phyloP scores from a whole-genome alignment of 768 basidiomycete genomes.

The Trichaptum fuscoviolaceum region DNA sequence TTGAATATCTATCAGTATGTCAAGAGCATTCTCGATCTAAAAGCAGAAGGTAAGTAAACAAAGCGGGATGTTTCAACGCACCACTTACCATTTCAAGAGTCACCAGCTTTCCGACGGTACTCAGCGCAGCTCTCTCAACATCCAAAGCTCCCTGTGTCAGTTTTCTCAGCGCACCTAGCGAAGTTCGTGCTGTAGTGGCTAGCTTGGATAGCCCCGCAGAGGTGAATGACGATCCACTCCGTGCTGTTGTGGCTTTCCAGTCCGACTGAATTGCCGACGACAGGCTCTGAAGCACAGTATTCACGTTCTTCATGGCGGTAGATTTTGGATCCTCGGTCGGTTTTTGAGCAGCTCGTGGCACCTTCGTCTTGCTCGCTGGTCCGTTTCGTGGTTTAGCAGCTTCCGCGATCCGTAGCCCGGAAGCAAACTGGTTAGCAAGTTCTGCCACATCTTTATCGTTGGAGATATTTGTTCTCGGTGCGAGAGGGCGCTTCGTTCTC shows the following conservation, averaged over 20 bases:
- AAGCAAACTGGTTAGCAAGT: slow-evolving; percentile 26
- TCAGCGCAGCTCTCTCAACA: slow-evolving; percentile 68
- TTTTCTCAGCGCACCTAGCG: slow-evolving; percentile 42
- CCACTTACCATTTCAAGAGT: slow-evolving; percentile 63
- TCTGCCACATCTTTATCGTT: slow-evolving; percentile 16
- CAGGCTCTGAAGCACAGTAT: slow-evolving; percentile 54
- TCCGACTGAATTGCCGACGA: slow-evolving; percentile 49
- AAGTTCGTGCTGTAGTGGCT: slow-evolving; percentile 35
- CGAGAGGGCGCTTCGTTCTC: neutral
- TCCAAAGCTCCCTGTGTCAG: slow-evolving; percentile 47
- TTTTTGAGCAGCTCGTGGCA: neutral
- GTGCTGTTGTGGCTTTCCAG: slow-evolving; percentile 42
- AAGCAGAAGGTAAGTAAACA: slow-evolving; percentile 8
- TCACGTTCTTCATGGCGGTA: slow-evolving; percentile 58
- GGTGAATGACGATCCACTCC: slow-evolving; percentile 19
- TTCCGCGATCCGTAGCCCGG: slow-evolving; percentile 24
- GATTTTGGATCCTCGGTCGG: slow-evolving; percentile 33
- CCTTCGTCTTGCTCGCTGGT: slow-evolving; percentile 15
- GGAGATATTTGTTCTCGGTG: neutral
- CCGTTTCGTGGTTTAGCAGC: slow-evolving; percentile 4
- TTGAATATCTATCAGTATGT: slow-evolving; percentile 42
- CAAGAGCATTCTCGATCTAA: slow-evolving; percentile 52
- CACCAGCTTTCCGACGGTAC: slow-evolving; percentile 62
- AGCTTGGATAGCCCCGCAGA: slow-evolving; percentile 29
- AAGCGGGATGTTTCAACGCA: neutral